Base-by-base conservation (phyloP, 495 filamentous ascomycete species). In the Venustampulla echinocandica region DNA sequence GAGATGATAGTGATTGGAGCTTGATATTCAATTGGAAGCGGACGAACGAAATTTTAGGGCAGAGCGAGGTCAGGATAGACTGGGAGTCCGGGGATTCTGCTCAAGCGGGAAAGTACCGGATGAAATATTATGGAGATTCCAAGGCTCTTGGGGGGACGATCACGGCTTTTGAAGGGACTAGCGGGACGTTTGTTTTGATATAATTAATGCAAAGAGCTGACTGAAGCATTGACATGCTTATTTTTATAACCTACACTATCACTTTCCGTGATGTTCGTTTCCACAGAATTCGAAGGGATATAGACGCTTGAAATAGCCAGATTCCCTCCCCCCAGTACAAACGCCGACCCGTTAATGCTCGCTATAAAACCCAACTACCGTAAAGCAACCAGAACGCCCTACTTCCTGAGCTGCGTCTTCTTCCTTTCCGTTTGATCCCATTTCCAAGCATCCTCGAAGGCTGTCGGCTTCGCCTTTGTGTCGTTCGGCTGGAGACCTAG, bases 101-200 rank as follows among this genome's bases (percentile, higher is more conserved):
- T 3, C 61, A 70, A 42, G 62, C 70, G 58, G 87, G 85, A 9
- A 69, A 69, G 54, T 96, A 94, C 68, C 71, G 90, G 21, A 65
- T 97, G 44, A 74, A 74, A 65, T 97, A 97, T 57, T 92, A 78
- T 67, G 90, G 90, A 0, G 86, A 94, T 64, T 73, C 78, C 19
- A 96, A 89, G 72, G 67, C 69, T 13, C 47, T 81, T 19, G 60
- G 66, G 9, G 90, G 89, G n/a, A 63, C 56, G 15, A 76, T 95
- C 36, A 74, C 69, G 32, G 56, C 71, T 39, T 95, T 97, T 69
- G 81, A 90, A 60, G 89, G 90, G 0, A 69, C 74, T 11, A 87
- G 85, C 59, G 68, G 72, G 24, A 62, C 59, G 47, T 93, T 96
- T 66, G 74, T 59, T 18, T 51, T 75, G 34, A 44, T 39, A 36